Conservation (phyloP, 768 basidiomycete genomes). For the Tricholoma sp. region DNA sequence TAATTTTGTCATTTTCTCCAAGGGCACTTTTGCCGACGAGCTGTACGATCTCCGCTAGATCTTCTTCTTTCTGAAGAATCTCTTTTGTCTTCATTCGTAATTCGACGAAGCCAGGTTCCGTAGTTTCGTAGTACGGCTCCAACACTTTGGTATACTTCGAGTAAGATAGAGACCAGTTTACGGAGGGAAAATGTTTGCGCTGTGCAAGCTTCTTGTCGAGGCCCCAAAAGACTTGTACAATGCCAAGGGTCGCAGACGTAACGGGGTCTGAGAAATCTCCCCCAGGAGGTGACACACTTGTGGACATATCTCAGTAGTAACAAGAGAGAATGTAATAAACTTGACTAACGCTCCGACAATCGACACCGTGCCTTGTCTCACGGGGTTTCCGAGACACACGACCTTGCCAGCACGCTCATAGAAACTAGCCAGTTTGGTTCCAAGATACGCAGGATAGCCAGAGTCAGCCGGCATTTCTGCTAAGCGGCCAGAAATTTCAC, state of each 20-base stretch:
- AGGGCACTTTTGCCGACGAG: constrained; percentile 98
- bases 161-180: constrained; percentile 99
- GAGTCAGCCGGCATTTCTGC: constrained; percentile 99
- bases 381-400: constrained; percentile 83
- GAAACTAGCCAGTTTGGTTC: constrained; percentile 94
- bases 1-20: constrained; percentile 97
- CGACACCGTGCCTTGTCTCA: constrained; percentile 88
- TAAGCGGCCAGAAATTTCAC: constrained; percentile 98
- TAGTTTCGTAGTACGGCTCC: constrained; percentile 86
- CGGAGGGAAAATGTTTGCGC: constrained; percentile 99
- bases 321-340: background rate
- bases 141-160: constrained; percentile 97
- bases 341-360: constrained; percentile 94
- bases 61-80: constrained; percentile 97
- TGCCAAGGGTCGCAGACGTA: constrained; percentile 94
- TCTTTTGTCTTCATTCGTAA: constrained; percentile 90
- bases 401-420: constrained; percentile 99
- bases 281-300: constrained; percentile 94
- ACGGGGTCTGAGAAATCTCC: constrained; percentile 99
- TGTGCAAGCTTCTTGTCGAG: constrained; percentile 99
- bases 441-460: constrained; percentile 95
- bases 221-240: constrained; percentile 99
- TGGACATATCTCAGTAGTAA: constrained; percentile 6
- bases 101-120: constrained; percentile 93
- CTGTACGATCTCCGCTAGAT: constrained; percentile 97